phyloP scores from a whole-genome alignment of 345 rosid genomes.

The Brassica incana region DNA sequence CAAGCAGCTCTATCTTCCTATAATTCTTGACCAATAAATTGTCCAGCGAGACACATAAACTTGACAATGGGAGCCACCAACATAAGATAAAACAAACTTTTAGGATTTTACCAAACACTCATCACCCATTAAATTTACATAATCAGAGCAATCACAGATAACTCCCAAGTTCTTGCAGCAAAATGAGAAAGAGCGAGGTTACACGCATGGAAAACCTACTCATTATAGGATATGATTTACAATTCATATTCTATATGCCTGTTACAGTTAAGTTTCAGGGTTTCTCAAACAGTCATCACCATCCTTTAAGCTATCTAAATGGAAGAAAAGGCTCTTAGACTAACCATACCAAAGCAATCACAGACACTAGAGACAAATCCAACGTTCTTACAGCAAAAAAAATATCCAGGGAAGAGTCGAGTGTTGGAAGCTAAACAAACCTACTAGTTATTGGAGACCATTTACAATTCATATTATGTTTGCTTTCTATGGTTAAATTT shows the following conservation, averaged over 20 bases:
- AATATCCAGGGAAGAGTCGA: background rate
- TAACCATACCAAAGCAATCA: background rate
- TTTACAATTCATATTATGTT: background rate
- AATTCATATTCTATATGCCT: background rate
- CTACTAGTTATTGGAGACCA: background rate
- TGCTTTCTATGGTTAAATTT: background rate
- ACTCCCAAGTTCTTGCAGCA: background rate
- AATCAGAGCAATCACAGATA: background rate
- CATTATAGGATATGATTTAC: background rate
- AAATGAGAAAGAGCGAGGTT: background rate
- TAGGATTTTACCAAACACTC: background rate
- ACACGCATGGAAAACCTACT: background rate
- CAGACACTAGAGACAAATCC: background rate
- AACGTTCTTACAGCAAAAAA: background rate
- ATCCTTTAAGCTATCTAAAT: slow-evolving; percentile 2
- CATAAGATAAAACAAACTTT: background rate
- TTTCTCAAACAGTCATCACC: background rate
- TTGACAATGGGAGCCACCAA: slow-evolving; percentile 5
- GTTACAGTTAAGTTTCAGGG: background rate
- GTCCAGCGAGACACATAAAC: slow-evolving; percentile 5
- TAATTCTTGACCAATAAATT: background rate
- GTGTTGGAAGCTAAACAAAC: background rate
- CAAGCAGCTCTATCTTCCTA: background rate
- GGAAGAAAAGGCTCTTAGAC: background rate
- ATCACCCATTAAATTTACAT: background rate